These are phyloP conservation scores for Parachlorella kessleri DNA, from an alignment of 139 green algal species.

Conservation along the genomic window DNA sequence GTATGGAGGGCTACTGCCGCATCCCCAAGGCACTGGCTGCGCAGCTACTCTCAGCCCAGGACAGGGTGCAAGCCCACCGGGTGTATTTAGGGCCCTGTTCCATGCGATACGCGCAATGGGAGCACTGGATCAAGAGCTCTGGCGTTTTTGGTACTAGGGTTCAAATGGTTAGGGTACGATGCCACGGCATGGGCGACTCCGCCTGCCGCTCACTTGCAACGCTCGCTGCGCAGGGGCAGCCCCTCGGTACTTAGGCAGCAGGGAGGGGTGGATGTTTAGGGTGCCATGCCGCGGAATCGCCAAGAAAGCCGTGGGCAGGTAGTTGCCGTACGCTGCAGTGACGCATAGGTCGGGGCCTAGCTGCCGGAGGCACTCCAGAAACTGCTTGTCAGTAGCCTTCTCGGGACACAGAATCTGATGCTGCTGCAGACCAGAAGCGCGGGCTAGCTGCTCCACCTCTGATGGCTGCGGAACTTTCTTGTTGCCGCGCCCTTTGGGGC, in stretches of 20 bases:
- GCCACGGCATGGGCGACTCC: too few species aligned
- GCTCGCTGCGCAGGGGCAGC: slow-evolving; percentile 95
- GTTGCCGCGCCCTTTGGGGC: slow-evolving; percentile 71
- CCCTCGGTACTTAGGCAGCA: slow-evolving; percentile 92
- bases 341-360: slow-evolving; percentile 92
- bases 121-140: too few species aligned
- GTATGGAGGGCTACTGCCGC: too few species aligned
- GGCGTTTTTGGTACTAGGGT: too few species aligned
- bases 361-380: slow-evolving; percentile 67
- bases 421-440: slow-evolving; percentile 39
- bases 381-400: slow-evolving; percentile 51
- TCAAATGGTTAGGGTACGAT: too few species aligned
- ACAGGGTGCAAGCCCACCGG: too few species aligned
- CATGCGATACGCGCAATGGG: too few species aligned
- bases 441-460: slow-evolving; percentile 61
- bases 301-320: slow-evolving; percentile 91
- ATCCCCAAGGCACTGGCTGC: too few species aligned
- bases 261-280: slow-evolving; percentile 97
- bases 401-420: slow-evolving; percentile 60
- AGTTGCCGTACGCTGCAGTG: slow-evolving; percentile 96
- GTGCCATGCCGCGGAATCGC: slow-evolving; percentile 85
- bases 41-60: too few species aligned
- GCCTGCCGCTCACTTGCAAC: slow-evolving; percentile 45
- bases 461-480: slow-evolving; percentile 59
- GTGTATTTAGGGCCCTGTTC: too few species aligned